A percentile compares a stretch with the other conserved stretches of the same genome.
phyloP scores from a whole-genome alignment of 2,329 filamentous ascomycete species.

The Chrysoporthe austroafricana region DNA sequence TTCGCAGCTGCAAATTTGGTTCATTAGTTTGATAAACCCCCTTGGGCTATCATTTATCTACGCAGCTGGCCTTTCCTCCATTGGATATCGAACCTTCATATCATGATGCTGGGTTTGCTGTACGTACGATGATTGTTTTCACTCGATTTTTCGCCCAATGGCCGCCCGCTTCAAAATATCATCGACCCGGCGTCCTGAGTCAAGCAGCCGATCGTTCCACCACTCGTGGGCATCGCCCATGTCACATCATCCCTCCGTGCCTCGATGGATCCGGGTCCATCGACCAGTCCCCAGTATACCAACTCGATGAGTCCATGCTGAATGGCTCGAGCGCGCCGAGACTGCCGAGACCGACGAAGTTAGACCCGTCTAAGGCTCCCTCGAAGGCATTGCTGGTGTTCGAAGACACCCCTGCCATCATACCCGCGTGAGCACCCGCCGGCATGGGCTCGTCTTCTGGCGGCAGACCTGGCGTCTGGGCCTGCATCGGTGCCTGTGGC shows the following conservation, averaged over 20 bases:
- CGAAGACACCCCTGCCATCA: constrained; percentile 31
- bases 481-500: constrained; percentile 24
- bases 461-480: constrained; percentile 23
- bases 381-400: constrained; percentile 41
- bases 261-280: constrained; percentile 24
- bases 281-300: constrained; percentile 28
- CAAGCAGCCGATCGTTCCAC: neutral
- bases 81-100: neutral
- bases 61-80: neutral
- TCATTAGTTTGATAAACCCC: constrained; percentile 6
- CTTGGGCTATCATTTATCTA: neutral
- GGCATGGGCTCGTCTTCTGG: constrained; percentile 27
- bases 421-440: constrained; percentile 21
- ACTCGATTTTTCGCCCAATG: neutral
- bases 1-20: constrained; percentile 1
- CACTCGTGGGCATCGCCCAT: neutral
- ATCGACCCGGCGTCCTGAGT: neutral
- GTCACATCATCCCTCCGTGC: constrained; percentile 24
- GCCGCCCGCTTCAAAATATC: neutral
- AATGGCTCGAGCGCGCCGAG: constrained; percentile 33
- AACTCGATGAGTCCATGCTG: constrained; percentile 31
- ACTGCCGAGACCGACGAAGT: constrained; percentile 33
- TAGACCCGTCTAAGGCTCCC: constrained; percentile 39
- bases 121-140: neutral
- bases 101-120: neutral